phyloP scores from a whole-genome alignment of 108 stramenopile genomes.

The Skeletonema potamos region DNA sequence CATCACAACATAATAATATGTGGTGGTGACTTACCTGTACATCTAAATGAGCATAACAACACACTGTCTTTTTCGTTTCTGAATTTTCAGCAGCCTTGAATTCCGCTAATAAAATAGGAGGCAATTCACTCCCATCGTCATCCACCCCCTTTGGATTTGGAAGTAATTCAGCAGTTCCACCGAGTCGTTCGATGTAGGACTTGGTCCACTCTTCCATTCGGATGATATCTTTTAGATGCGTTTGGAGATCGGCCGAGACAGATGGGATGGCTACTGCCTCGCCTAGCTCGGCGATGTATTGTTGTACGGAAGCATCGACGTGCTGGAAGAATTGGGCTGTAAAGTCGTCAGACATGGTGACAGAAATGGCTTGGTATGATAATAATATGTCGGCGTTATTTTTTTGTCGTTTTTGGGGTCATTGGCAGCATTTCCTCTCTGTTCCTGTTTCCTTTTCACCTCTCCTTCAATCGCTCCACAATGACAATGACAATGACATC shows the following conservation, averaged over 20 bases:
- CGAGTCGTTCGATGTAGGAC: slow-evolving; percentile 58
- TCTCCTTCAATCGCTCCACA: too few relatives aligned
- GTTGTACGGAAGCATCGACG: slow-evolving; percentile 25
- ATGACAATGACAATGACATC: too few relatives aligned
- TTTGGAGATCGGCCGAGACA: slow-evolving; percentile 69
- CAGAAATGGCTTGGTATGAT: too few relatives aligned
- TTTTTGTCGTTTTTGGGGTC: too few relatives aligned
- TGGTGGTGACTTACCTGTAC: slow-evolving; percentile 55
- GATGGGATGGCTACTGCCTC: slow-evolving; percentile 67
- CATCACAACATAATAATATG: too few relatives aligned
- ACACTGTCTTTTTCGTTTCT: slow-evolving; percentile 73
- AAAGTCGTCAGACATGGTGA: background rate
- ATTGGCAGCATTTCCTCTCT: too few relatives aligned
- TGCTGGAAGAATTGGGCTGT: slow-evolving; percentile 28
- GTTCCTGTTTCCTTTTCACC: too few relatives aligned
- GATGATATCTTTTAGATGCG: slow-evolving; percentile 65
- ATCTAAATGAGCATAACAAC: slow-evolving; percentile 79
- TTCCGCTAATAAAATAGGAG: slow-evolving; percentile 68
- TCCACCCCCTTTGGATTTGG: slow-evolving; percentile 55
- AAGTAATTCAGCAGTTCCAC: slow-evolving; percentile 47
- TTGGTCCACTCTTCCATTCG: slow-evolving; percentile 77
- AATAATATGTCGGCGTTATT: too few relatives aligned
- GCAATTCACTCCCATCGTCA: slow-evolving; percentile 51
- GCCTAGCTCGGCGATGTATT: slow-evolving; percentile 39
- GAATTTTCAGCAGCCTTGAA: slow-evolving; percentile 38